Evolutionary conservation across 2,329 filamentous ascomycete species (phyloP), one percentile per base, ranked within the genome.

Genomic region (Ceratocystis eucalypticola): DNA sequence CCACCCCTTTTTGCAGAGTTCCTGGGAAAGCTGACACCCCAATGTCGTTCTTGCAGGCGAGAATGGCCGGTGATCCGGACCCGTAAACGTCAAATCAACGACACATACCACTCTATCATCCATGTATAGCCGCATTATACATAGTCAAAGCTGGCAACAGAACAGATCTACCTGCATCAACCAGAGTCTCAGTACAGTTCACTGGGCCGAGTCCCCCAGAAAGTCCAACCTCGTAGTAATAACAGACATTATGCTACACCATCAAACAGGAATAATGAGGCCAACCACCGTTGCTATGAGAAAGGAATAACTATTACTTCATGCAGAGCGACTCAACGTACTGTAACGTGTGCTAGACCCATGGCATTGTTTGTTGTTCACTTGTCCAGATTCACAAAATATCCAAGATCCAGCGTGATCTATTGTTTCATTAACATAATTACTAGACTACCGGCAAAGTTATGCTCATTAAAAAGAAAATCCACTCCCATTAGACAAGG

Each of bases 31-130:
- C 46, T 25, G 6, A 37, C 53, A 70, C 62, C 71, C 72, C 69
- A 72, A 68, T 48, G 20, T 17, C n/a, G 2, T 6, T 3, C 62
- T 25, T 3, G 5, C 62, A 78, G 84, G 83, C 84, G 71, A 80
- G 83, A 73, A 79, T 77, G 74, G 75, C 77, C 64, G 82, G 79
- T 33, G 84, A 86, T 68, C 76, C 77, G 44, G 80, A 82, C 67
- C 81, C 81, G 67, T 84, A 71, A 74, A 71, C 30, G 37, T 41
- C 10, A 41, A 12, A 41, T 41, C 37, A 12, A 5, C 45, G 6
- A 46, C 8, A 33, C 12, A 45, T 7, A 22, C 28, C 22, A 62
- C 44, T 25, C 48, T 15, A 53, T 25, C 53, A 17, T 62, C 22
- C 20, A 28, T 37, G 53, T 46, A 65, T 44, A 66, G 37, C 37